phyloP scores from a whole-genome alignment of 208 protist genomes.

The Leishmania lainsoni region DNA sequence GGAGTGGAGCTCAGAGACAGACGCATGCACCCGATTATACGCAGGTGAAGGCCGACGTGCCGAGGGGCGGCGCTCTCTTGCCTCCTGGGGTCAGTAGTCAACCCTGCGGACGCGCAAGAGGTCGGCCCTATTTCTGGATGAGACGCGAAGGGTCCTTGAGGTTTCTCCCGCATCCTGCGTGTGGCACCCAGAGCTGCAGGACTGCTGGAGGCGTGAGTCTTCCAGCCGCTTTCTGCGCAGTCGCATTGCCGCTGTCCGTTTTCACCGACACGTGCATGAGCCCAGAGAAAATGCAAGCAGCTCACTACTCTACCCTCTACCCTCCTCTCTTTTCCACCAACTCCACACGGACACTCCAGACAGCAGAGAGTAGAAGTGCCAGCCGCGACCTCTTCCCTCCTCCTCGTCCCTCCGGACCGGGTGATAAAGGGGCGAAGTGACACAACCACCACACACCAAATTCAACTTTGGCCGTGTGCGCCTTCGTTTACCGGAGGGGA shows the following conservation, averaged over 20 bases:
- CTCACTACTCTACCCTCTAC: not conserved
- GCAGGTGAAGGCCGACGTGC: no score
- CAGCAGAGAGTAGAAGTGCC: not conserved
- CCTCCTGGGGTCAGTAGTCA: no score
- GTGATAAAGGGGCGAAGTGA: not conserved
- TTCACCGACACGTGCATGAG: not conserved
- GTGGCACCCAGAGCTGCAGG: not conserved
- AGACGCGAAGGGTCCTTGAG: not conserved
- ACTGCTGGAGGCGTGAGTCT: not conserved
- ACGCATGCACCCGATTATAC: no score
- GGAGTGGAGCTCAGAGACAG: no score
- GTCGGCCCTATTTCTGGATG: no score
- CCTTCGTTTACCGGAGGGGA: not conserved
- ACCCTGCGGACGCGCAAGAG: no score
- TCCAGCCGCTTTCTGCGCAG: not conserved
- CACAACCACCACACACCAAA: not conserved
- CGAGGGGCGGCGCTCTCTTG: no score
- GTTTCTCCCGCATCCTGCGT: not conserved
- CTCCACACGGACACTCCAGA: not conserved
- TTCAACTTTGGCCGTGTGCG: not conserved
- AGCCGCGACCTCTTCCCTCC: not conserved
- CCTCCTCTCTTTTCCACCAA: not conserved
- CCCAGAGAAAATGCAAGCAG: not conserved
- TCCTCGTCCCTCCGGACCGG: not conserved
- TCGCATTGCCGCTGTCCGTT: not conserved